Evolutionary conservation across 192 early-diverging fungal genomes (phyloP), one percentile per base, ranked within the genome.

Genomic region (Phlyctochytrium arcticum): DNA sequence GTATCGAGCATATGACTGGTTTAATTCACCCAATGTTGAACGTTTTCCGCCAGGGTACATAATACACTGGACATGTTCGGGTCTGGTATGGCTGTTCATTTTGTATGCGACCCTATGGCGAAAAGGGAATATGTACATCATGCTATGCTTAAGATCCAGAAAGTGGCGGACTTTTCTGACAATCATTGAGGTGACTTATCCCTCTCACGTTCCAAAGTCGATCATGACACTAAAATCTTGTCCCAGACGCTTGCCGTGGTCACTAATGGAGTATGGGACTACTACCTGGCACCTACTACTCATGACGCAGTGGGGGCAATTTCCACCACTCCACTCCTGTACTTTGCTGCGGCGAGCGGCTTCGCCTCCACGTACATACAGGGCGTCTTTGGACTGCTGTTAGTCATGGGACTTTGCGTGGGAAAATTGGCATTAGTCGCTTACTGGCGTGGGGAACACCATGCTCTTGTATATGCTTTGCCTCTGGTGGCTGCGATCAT

Each of bases 251-350:
- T 66, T 42, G 51, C 64, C 2, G 64, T 66, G 21, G 15, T 29
- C 24, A 24, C 51, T 12, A 26, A 31, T 30, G 53, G 53, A 26
- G 27, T 39, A 0, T 69, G 67, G 67, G 67, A 69, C 59, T 69
- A 54, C 31, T 69, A 47, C 53, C 39, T 54, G 27, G 7, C 37
- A 6, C 33, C 15, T 6, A 6, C 21, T 2, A 24, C 34, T 8
- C 0, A 19, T 19, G 32, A 32, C 27, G 23, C 47, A 27, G 61
- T 63, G 7, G 68, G 60, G 17, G 53, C 68, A 4, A 29, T 56
- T 3, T 54, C 61, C 2, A 49, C 53, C 42, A 48, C 48, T 6
- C 24, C 53, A 12, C 30, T 70, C 15, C 32, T 62, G 26, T 70
- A 63, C 32, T 56, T 48, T 58, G 27, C 49, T 39, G 32, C 63